A percentile compares a stretch with the other conserved stretches of the same genome.
phyloP scores from a whole-genome alignment of 2,329 filamentous ascomycete species.

The Scedosporium dehoogii region DNA sequence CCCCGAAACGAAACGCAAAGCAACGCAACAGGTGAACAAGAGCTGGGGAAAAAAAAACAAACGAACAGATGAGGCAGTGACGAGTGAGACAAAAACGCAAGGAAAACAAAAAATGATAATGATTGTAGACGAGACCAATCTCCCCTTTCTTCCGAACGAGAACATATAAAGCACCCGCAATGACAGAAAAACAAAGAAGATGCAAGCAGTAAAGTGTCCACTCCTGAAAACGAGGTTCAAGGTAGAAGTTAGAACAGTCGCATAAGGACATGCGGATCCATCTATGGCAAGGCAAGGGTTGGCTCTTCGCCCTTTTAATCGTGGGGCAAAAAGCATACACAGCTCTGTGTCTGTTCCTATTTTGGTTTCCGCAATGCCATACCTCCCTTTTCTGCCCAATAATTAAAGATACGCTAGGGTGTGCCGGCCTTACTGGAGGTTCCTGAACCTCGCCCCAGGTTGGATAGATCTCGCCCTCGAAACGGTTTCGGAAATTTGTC shows the following conservation, averaged over 20 bases:
- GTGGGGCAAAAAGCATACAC: neutral
- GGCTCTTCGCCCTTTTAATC: neutral
- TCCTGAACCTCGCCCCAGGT: conserved; percentile 11
- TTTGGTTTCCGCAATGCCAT: neutral
- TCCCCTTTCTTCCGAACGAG: neutral
- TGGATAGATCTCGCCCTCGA: conserved; percentile 10
- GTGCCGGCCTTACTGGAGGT: neutral
- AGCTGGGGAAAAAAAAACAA: neutral
- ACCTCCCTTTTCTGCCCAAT: neutral
- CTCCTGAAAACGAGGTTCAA: neutral
- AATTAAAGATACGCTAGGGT: too few relatives aligned
- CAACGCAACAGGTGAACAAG: conserved; percentile 4
- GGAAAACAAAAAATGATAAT: neutral
- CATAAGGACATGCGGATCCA: neutral
- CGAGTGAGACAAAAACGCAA: neutral
- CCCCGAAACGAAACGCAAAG: conserved; percentile 2
- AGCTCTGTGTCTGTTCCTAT: neutral
- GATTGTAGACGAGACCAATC: conserved; percentile 3
- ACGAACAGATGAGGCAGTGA: neutral
- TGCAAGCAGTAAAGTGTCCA: neutral
- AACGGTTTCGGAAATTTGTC: conserved; percentile 1
- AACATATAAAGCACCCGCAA: neutral
- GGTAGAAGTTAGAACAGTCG: neutral
- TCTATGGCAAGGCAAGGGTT: neutral
- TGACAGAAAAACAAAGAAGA: neutral